Conservation (phyloP, 805 yeast genomes). For the Candida vartiovaarae region DNA sequence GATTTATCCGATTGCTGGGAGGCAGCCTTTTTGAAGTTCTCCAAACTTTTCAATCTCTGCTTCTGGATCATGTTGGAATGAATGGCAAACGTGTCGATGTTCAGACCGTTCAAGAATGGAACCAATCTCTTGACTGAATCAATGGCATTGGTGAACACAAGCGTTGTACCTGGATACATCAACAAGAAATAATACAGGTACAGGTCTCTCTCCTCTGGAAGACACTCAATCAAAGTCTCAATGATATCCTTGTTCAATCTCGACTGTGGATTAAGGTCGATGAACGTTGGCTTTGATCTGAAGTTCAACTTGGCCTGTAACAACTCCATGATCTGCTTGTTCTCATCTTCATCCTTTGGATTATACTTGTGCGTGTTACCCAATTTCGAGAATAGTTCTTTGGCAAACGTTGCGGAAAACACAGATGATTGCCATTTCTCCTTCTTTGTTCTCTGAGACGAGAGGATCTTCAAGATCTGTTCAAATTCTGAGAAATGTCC, state of each 20-base stretch:
- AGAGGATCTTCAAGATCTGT: conserved; percentile 62
- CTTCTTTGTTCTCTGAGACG: conserved; percentile 41
- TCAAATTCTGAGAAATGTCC: conserved; percentile 95
- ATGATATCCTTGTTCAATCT: conserved; percentile 66
- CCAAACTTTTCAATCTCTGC: conserved; percentile 80
- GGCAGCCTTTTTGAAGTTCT: conserved; percentile 56
- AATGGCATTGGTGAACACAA: conserved; percentile 92
- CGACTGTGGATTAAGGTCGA: conserved; percentile 85
- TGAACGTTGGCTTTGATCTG: conserved; percentile 57
- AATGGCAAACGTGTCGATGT: conserved; percentile 63
- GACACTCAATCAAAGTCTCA: conserved; percentile 89
- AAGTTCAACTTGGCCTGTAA: conserved; percentile 67
- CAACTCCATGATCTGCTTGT: conserved; percentile 56
- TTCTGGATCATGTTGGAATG: conserved; percentile 96
- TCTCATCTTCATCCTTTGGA: conserved; percentile 27
- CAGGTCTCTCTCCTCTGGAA: conserved; percentile 82
- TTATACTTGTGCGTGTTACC: conserved; percentile 31
- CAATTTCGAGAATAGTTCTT: conserved; percentile 73
- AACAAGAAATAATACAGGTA: conserved; percentile 81
- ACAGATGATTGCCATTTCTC: conserved; percentile 73
- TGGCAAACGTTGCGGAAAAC: conserved; percentile 91
- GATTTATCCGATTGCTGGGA: conserved; percentile 37
- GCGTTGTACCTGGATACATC: conserved; percentile 81
- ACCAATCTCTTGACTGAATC: conserved; percentile 86
- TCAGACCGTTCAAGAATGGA: conserved; percentile 64